Conservation (phyloP, 192 early-diverging fungal genomes). For the Diversispora epigaea region DNA sequence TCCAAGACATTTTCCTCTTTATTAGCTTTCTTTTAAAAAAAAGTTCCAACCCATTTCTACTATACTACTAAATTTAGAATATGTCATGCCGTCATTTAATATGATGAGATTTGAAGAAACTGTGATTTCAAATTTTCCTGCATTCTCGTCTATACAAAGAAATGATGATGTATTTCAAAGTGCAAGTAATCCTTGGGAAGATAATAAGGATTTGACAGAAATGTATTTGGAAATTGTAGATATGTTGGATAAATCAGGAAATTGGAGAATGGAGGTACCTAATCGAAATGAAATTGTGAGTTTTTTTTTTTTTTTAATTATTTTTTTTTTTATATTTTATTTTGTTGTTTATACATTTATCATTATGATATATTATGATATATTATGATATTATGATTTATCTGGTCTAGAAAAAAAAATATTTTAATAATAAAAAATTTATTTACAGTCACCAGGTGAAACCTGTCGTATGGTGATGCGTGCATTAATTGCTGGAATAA, state of each 20-base stretch:
- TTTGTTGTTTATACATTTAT: not conserved
- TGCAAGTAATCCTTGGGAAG: slow-evolving; percentile 34
- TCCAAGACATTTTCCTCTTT: too few species aligned
- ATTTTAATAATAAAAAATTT: too few species aligned
- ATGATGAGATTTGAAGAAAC: not conserved
- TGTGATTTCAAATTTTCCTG: not conserved
- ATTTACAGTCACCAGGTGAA: slow-evolving; percentile 22
- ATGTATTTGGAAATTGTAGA: slow-evolving; percentile 23
- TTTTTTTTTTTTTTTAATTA: not conserved
- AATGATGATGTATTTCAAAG: slow-evolving; percentile 31
- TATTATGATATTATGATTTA: too few species aligned
- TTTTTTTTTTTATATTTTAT: not conserved
- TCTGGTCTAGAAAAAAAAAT: too few species aligned
- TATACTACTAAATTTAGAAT: not conserved
- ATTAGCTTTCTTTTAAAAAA: too few species aligned
- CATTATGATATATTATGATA: not conserved
- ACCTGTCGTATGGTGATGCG: slow-evolving; percentile 28
- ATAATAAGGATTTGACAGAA: not conserved
- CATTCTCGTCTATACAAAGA: not conserved
- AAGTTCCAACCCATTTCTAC: too few species aligned
- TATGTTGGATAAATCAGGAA: slow-evolving; percentile 21
- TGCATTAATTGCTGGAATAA: slow-evolving; percentile 24
- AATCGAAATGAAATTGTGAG: slow-evolving; percentile 17
- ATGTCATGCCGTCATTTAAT: not conserved
- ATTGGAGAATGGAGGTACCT: slow-evolving; percentile 27